Conservation (phyloP, 306 rosid genomes). For the Malus asiatica region DNA sequence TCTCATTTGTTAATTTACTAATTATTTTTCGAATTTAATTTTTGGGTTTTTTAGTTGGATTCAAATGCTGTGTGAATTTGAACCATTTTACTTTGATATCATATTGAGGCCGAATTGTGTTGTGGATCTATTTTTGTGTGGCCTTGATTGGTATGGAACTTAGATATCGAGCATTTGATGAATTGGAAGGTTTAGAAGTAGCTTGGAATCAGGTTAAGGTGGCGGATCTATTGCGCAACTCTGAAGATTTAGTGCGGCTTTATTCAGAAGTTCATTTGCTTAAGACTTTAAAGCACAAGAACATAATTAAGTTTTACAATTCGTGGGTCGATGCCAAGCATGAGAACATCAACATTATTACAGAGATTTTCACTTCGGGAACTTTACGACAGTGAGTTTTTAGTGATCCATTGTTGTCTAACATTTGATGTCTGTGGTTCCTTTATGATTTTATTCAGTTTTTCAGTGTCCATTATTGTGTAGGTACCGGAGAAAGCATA, state of each 20-base stretch:
- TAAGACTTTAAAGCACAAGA: conserved; percentile 91
- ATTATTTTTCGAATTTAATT: not conserved
- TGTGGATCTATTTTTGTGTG: conserved; percentile 6
- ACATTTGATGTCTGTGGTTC: not conserved
- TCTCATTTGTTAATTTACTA: not conserved
- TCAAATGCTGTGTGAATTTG: not conserved
- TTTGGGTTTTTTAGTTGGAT: not conserved
- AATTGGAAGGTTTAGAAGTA: conserved; percentile 94
- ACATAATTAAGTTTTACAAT: conserved; percentile 77
- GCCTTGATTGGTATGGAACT: conserved; percentile 46
- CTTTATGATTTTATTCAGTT: not conserved
- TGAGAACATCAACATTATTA: conserved; percentile 83
- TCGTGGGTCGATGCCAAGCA: conserved; percentile 77
- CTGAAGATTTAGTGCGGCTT: conserved; percentile 81
- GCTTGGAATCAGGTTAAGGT: conserved; percentile 99
- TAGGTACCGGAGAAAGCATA: conserved; percentile 90
- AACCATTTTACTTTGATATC: not conserved
- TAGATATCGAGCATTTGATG: conserved; percentile 96
- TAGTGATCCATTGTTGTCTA: not conserved
- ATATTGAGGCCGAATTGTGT: not conserved
- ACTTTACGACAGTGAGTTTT: conserved; percentile 82
- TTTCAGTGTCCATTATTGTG: conserved; percentile 9
- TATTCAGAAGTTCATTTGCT: conserved; percentile 94
- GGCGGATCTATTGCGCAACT: conserved; percentile 69
- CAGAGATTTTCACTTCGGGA: conserved; percentile 94